phyloP scores from a whole-genome alignment of 176 grass and related monocot genomes.

The Miscanthus lutarioriparius region DNA sequence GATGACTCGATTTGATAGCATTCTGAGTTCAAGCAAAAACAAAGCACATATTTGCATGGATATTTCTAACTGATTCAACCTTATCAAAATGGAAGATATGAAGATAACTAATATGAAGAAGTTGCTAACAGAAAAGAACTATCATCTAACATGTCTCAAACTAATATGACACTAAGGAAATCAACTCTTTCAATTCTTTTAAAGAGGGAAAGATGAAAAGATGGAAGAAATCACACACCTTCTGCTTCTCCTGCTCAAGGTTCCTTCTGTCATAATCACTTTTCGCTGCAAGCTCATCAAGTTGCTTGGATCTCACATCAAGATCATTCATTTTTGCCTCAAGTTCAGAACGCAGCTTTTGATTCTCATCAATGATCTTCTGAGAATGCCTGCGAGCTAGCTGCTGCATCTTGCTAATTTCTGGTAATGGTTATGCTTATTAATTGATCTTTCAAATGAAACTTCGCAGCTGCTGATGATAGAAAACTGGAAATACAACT shows the following conservation, averaged over 20 bases:
- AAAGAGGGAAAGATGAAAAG: background rate
- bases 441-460: conserved; percentile 2
- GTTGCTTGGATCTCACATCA: conserved; percentile 41
- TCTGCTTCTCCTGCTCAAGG: conserved; percentile 46
- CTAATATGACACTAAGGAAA: background rate
- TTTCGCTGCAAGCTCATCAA: conserved; percentile 40
- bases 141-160: background rate
- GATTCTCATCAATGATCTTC: conserved; percentile 72
- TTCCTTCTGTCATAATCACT: conserved; percentile 37
- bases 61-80: background rate
- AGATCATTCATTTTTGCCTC: conserved; percentile 48
- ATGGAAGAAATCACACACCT: conserved; percentile 36
- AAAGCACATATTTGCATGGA: background rate
- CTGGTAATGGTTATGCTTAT: conserved; percentile 38
- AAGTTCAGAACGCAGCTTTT: conserved; percentile 60
- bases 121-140: conserved; percentile 21
- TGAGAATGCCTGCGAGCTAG: conserved; percentile 72
- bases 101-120: too few relatives aligned
- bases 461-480: background rate
- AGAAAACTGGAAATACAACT: conserved; percentile 24
- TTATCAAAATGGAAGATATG: background rate
- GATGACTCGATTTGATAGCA: conserved; percentile 61
- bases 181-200: background rate
- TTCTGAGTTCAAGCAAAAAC: conserved; percentile 48
- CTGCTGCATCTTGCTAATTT: conserved; percentile 85